Conservation (phyloP, 148 eudicot genomes). For the Vaccinium corymbosum region DNA sequence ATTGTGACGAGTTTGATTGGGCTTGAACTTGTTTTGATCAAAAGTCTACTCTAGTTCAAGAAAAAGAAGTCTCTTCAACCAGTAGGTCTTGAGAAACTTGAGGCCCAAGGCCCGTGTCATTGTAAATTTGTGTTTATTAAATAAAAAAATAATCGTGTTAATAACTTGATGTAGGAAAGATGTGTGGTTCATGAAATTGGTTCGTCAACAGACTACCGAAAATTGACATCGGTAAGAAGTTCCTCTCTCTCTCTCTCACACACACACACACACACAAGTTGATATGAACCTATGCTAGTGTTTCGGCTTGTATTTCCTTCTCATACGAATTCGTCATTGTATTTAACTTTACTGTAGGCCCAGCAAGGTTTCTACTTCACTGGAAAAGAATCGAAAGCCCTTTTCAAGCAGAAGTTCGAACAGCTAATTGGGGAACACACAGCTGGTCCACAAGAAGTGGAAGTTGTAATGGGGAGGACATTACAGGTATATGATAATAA, state of each 20-base stretch:
- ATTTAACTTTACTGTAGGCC: conserved; percentile 39
- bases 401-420: conserved; percentile 62
- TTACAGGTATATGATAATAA: conserved; percentile 44
- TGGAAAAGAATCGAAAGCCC: conserved; percentile 43
- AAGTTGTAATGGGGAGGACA: conserved; percentile 95
- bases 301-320: background rate
- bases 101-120: background rate
- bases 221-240: conserved; percentile 66
- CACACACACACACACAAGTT: background rate
- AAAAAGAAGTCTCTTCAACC: background rate
- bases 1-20: background rate
- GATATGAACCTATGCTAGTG: background rate
- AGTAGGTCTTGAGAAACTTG: background rate
- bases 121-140: background rate
- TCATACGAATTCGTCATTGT: background rate
- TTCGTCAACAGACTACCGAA: conserved; percentile 78
- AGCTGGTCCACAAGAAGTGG: conserved; percentile 63
- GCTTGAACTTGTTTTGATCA: background rate
- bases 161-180: conserved; percentile 60
- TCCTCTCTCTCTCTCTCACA: background rate
- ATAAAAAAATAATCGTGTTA: background rate
- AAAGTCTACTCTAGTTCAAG: background rate
- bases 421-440: conserved; percentile 49
- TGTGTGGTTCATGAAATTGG: conserved; percentile 76
- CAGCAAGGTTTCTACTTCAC: conserved; percentile 75